Percentiles rank a stretch among this genome's conserved stretches.
Conservation (phyloP, 495 filamentous ascomycete species). For the Penicillium ochrochloron region DNA sequence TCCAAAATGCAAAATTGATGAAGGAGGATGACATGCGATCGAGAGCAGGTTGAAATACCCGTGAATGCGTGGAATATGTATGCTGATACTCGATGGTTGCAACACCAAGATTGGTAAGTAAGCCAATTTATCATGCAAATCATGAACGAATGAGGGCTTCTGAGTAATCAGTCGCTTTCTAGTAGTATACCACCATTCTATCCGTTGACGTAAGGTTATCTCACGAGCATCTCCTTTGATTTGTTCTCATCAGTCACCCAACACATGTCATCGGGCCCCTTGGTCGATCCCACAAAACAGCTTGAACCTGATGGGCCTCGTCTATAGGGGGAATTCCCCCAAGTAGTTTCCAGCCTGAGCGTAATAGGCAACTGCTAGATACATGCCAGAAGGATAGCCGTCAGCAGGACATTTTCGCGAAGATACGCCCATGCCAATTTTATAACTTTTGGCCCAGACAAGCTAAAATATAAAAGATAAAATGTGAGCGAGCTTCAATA, state of each 20-base stretch:
- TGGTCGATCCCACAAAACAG: too few relatives aligned
- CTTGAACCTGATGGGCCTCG: background rate
- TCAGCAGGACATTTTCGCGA: background rate
- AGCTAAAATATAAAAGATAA: background rate
- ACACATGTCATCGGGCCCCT: background rate
- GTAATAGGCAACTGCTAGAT: conserved; percentile 4
- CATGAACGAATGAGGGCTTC: too few relatives aligned
- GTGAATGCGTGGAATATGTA: too few relatives aligned
- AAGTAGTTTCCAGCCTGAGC: background rate
- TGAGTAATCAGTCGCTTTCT: too few relatives aligned
- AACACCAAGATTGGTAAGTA: too few relatives aligned
- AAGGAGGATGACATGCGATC: too few relatives aligned
- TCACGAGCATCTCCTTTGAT: background rate
- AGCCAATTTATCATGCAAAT: too few relatives aligned
- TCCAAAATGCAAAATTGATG: too few relatives aligned
- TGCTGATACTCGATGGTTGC: too few relatives aligned
- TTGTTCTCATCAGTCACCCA: background rate
- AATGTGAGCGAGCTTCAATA: background rate
- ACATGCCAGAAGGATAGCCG: background rate
- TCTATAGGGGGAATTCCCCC: background rate
- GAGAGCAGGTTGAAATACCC: too few relatives aligned
- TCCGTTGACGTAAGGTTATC: too few relatives aligned
- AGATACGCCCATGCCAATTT: conserved; percentile 5
- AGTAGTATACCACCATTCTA: too few relatives aligned
- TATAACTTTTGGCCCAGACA: conserved; percentile 7